Conservation (phyloP, 768 basidiomycete species). For the Holtermannia corniformis region DNA sequence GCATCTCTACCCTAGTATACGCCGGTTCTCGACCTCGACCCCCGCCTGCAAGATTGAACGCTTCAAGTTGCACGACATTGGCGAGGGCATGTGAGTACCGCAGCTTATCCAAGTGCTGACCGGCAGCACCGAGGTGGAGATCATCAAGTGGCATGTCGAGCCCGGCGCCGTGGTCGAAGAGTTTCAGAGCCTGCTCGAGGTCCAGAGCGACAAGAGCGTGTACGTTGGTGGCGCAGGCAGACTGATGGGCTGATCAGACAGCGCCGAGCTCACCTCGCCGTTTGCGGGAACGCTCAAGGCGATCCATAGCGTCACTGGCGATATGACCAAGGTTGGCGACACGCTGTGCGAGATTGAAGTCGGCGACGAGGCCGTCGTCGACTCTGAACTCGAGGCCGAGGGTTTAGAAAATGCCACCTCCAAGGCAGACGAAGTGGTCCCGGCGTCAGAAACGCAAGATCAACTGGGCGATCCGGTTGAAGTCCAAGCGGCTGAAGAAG, state of each 20-base stretch:
- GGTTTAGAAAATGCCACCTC: background rate
- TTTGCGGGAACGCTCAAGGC: slow-evolving; percentile 15
- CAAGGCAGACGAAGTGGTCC: background rate
- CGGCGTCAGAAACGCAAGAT: slow-evolving; percentile 3
- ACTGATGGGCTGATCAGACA: background rate
- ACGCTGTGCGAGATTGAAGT: slow-evolving; percentile 27
- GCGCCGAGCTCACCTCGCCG: slow-evolving; percentile 31
- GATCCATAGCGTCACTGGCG: slow-evolving; percentile 14
- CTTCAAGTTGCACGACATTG: slow-evolving; percentile 36
- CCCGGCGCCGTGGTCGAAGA: slow-evolving; percentile 27
- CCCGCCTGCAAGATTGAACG: background rate
- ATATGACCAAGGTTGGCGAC: slow-evolving; percentile 27
- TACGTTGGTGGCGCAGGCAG: slow-evolving; percentile 7
- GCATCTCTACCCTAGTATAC: background rate
- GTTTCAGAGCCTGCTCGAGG: slow-evolving; percentile 34
- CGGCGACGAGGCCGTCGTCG: slow-evolving; percentile 6
- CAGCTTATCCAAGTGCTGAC: background rate
- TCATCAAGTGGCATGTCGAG: slow-evolving; percentile 29
- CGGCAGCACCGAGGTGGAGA: slow-evolving; percentile 27
- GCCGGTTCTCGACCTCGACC: background rate
- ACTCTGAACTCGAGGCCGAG: background rate
- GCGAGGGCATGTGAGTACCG: slow-evolving; percentile 30
- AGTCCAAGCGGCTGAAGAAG: slow-evolving; percentile 2
- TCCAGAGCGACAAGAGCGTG: slow-evolving; percentile 37
- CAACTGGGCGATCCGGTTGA: background rate